A percentile compares a stretch with the other conserved stretches of the same genome.
phyloP scores from a whole-genome alignment of 2,329 filamentous ascomycete genomes.

The Lasiodiplodia sp. region DNA sequence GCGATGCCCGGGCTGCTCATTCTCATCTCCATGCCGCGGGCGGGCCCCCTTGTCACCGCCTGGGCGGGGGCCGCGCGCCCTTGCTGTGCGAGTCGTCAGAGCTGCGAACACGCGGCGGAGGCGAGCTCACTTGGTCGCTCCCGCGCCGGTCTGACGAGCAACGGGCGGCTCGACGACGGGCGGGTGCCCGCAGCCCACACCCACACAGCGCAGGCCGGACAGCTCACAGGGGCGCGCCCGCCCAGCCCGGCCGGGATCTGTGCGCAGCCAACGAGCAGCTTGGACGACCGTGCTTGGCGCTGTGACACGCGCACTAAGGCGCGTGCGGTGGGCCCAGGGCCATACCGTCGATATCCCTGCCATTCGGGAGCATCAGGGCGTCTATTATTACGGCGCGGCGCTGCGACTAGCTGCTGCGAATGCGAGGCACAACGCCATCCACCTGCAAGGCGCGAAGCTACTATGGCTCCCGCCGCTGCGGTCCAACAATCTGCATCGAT shows the following conservation, averaged over 20 bases:
- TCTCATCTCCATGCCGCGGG: background rate
- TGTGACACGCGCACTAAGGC: conserved; percentile 3
- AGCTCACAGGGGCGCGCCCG: background rate
- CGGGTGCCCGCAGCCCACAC: background rate
- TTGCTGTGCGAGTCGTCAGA: background rate
- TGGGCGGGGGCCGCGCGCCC: conserved; percentile 4
- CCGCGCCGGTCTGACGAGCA: conserved; percentile 12
- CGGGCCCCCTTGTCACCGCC: conserved; percentile 14
- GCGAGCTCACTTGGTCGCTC: conserved; percentile 8
- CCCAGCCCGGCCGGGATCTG: background rate
- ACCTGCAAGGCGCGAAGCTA: conserved; percentile 28
- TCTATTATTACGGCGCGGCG: conserved; percentile 27
- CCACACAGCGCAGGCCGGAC: background rate
- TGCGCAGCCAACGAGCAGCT: conserved; percentile 1
- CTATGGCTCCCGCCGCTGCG: conserved; percentile 23
- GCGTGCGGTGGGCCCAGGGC: conserved; percentile 7
- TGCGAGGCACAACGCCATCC: conserved; percentile 26
- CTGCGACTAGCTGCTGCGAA: conserved; percentile 15
- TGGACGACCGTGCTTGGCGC: background rate
- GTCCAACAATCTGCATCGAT: conserved; percentile 19
- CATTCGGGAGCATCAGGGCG: conserved; percentile 17
- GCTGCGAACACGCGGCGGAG: conserved; percentile 7
- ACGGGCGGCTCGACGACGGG: background rate
- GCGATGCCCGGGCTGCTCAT: background rate
- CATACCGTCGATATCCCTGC: background rate